Base-by-base conservation (phyloP, 805 yeast genomes). In the Saturnispora kantuleensis region DNA sequence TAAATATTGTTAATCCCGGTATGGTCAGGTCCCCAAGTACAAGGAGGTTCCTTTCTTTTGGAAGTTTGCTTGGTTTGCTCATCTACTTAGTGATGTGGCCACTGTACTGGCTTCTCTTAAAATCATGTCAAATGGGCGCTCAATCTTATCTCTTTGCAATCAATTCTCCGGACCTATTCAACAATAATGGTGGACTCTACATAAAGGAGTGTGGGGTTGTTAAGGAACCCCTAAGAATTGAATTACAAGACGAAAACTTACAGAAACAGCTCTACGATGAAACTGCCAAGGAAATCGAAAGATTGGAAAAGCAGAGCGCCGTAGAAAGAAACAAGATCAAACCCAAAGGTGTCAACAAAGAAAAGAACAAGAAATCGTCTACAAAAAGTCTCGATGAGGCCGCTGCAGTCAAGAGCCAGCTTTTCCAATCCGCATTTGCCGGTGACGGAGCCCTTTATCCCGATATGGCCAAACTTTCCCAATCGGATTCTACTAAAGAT, bases 1-100 rank as follows among this genome's bases (percentile, higher is more conserved):
- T 87, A 17, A 74, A 81, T 47, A 56, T 87, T 44, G 93, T 85
- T 5, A 93, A 93, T 57, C 97, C 99, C 0, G 98, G 98, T 1
- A 54, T 89, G 31, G 84, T 86, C 83, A 73, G 97, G 52, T 79
- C 95, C 2, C 85, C 95, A 2, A 77, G 94, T 21, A 80, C 90
- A 34, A 77, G 93, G 52, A 73, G 96, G 46, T 76, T 81, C 31
- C 47, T 87, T 5, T 77, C 93, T 15, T 73, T 84, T 64, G 97
- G 97, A 1, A 69, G 85, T 0, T 53, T 90, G 3, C 64, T 64
- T 60, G 72, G 74, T 3, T 62, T 84, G 31, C 49, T 88, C 4
- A 9, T 86, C 0, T 80, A 90, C 56, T 48, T 88, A 29, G 7
- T 88, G 3, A 46, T 82, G 36, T 84, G 81, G 67, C 98, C 98